These are phyloP conservation scores for Vigna hirtella DNA, from an alignment of 306 rosid genomes.

Conservation along the genomic window DNA sequence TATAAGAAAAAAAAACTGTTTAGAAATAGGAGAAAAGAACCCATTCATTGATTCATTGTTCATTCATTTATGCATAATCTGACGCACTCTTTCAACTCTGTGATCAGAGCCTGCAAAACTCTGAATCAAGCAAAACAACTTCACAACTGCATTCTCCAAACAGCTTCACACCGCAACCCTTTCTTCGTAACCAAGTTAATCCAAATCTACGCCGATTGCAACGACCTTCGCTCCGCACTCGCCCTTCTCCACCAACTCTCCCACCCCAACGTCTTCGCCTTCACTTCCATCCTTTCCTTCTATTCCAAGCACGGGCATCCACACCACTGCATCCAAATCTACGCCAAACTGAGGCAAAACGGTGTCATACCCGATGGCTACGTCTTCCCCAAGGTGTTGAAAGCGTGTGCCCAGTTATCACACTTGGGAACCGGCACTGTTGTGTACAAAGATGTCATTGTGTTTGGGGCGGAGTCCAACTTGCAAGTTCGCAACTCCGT, in stretches of 20 bases:
- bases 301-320: slow-evolving; percentile 46
- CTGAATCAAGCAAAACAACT: slow-evolving; percentile 52
- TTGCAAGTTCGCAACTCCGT: slow-evolving; percentile 48
- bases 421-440: slow-evolving; percentile 36
- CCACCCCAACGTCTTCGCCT: slow-evolving; percentile 58
- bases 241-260: slow-evolving; percentile 41
- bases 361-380: slow-evolving; percentile 50
- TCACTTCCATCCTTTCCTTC: slow-evolving; percentile 53
- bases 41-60: too few relatives aligned
- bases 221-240: slow-evolving; percentile 44
- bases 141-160: slow-evolving; percentile 48
- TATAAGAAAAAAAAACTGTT: too few relatives aligned
- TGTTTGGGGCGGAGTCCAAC: slow-evolving; percentile 35
- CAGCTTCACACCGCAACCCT: slow-evolving; percentile 36
- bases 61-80: not conserved
- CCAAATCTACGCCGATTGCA: slow-evolving; percentile 58
- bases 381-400: slow-evolving; percentile 59
- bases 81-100: slow-evolving; percentile 12
- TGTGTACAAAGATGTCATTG: slow-evolving; percentile 50
- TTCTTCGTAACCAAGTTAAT: slow-evolving; percentile 54
- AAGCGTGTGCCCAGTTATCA: slow-evolving; percentile 48
- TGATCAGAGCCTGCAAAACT: slow-evolving; percentile 55
- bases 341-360: slow-evolving; percentile 37
- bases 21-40: too few relatives aligned
- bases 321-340: slow-evolving; percentile 41